Base-by-base conservation (phyloP, 768 basidiomycete species). In the Cyathus striatus region DNA sequence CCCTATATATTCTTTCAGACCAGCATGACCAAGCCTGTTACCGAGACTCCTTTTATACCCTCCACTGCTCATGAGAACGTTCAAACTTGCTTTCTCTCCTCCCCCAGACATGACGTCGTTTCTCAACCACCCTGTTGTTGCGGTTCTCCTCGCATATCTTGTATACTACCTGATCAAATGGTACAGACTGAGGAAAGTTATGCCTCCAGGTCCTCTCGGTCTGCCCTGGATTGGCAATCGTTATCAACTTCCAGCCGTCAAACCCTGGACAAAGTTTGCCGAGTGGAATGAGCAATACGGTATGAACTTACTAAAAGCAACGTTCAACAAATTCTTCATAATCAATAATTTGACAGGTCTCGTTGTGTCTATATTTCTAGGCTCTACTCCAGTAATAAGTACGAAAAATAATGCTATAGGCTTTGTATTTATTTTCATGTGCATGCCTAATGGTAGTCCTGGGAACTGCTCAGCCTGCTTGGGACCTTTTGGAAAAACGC, bases 221-320 rank as follows among this genome's bases (percentile, higher is more conserved):
- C 49, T 73, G 14, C 73, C 72, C 2, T 63, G 59, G 38, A 60
- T 75, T 20, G 75, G 76, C 0, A 78, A 75, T 49, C 54, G 58
- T 26, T 62, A 71, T 42, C 69, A 76, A 43, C 54, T 75, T 16
- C 74, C 75, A 5, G 43, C 51, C 3, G 46, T 62, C 20, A 70
- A 74, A 48, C 72, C 74, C 1, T 78, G 76, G 76, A 52, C 59
- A 22, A 70, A 66, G 52, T 76, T 75, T 46, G 62, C 65, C 20
- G 65, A 70, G 36, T 75, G 73, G 69, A 72, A 67, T 43, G 58
- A 51, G 16, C 53, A 63, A 45, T 74, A 75, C 48, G 75, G 75
- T 73, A 42, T 16, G 57, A 9, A 10, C 20, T 9, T 30, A 9
- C 27, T 9, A 9, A 30, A 9, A 9, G 9, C 9, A 9, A 9